Conservation (phyloP, 345 rosid species). For the Erucastrum elatum region DNA sequence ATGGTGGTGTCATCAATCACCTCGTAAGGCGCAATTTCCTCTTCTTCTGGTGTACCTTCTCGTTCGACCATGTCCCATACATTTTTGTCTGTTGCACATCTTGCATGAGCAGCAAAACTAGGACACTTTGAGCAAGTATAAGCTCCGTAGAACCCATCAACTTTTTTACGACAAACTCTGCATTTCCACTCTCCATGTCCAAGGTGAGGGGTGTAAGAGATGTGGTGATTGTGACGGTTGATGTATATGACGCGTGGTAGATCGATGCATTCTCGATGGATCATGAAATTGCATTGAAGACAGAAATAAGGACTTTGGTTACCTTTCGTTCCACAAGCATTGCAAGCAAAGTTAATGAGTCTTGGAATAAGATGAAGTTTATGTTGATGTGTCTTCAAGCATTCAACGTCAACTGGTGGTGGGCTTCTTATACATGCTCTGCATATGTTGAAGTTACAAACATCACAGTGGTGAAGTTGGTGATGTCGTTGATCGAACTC, state of each 20-base stretch:
- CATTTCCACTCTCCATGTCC: background rate
- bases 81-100: background rate
- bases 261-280: too few species aligned
- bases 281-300: background rate
- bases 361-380: background rate
- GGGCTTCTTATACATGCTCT: background rate
- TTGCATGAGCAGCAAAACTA: background rate
- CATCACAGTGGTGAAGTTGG: background rate
- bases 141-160: too few species aligned
- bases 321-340: background rate
- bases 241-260: too few species aligned
- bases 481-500: too few species aligned
- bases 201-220: background rate
- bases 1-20: constrained; percentile 6
- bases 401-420: background rate
- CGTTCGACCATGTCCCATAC: background rate
- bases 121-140: background rate
- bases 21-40: background rate
- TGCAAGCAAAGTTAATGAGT: background rate
- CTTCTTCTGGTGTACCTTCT: background rate
- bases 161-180: background rate
- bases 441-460: too few species aligned
- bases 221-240: too few species aligned
- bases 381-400: background rate
- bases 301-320: background rate